Evolutionary conservation across 768 basidiomycete species (phyloP).

Genomic region (Omphalotus guepiniiformis): DNA sequence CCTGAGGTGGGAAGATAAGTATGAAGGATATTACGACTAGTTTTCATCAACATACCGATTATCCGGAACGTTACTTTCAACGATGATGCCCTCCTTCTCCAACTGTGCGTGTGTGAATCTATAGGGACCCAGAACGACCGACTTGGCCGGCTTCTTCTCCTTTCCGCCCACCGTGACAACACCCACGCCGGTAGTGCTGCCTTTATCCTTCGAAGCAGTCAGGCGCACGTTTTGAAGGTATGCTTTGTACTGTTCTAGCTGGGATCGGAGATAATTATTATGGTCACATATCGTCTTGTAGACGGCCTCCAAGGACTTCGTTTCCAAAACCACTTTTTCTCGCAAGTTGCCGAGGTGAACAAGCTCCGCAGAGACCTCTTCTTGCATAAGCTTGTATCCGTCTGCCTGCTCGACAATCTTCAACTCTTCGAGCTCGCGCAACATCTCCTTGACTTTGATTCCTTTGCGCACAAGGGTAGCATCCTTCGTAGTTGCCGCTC

Average conservation of each 20-base stretch:
- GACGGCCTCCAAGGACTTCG: conserved; percentile 88
- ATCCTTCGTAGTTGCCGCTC: conserved; percentile 96
- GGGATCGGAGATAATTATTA: conserved; percentile 93
- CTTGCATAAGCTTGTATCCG: conserved; percentile 92
- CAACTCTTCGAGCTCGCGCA: conserved; percentile 90
- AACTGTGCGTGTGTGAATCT: conserved; percentile 97
- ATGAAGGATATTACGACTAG: conserved; percentile 4
- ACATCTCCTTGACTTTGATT: conserved; percentile 99
- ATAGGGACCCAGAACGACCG: conserved; percentile 89
- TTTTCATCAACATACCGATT: conserved; percentile 60
- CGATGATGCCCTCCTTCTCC: conserved; percentile 99
- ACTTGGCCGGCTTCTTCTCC: conserved; percentile 89
- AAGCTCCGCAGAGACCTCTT: conserved; percentile 94
- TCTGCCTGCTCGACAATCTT: conserved; percentile 81
- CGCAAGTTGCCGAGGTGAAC: conserved; percentile 93
- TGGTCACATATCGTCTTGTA: conserved; percentile 99
- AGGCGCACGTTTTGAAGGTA: conserved; percentile 97
- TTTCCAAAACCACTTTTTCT: conserved; percentile 93
- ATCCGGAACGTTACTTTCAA: conserved; percentile 98
- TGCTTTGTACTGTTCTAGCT: conserved; percentile 99
- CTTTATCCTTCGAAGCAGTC: conserved; percentile 86
- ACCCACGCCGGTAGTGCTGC: conserved; percentile 82
- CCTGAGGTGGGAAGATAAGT: conserved; percentile 34
- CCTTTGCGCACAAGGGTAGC: conserved; percentile 92
- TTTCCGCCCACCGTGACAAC: conserved; percentile 96